Percentiles rank a stretch among this genome's conserved stretches.
Evolutionary conservation across 2,329 filamentous ascomycete species (phyloP).

Genomic region (Lasiodiplodia sp.): DNA sequence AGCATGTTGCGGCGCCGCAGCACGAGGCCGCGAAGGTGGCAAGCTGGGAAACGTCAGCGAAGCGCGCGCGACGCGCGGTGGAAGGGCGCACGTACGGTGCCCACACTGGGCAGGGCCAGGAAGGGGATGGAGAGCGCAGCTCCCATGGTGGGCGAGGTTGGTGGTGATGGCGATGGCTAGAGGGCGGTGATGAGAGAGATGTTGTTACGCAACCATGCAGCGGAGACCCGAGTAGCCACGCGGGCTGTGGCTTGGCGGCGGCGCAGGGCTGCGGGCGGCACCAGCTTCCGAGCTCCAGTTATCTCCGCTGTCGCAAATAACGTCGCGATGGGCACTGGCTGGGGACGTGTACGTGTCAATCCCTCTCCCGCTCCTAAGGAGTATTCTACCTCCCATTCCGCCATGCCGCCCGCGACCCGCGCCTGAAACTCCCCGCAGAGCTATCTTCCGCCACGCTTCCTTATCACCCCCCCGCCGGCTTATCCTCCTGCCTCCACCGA

Average conservation of each 20-base stretch:
- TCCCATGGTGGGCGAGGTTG: constrained; percentile 69
- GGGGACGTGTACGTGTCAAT: constrained; percentile 23
- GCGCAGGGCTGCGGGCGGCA: constrained; percentile 22
- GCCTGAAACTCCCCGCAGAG: constrained; percentile 1
- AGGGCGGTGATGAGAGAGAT: not conserved
- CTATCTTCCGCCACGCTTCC: constrained; percentile 6
- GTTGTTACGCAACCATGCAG: constrained; percentile 27
- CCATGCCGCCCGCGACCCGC: not conserved
- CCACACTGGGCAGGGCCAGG: constrained; percentile 83
- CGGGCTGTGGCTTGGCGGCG: constrained; percentile 16
- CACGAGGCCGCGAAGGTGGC: constrained; percentile 85
- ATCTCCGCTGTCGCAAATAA: constrained; percentile 27
- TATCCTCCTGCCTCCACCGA: not conserved
- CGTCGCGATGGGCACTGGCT: constrained; percentile 23
- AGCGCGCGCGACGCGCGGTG: constrained; percentile 23
- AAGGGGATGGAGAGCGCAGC: constrained; percentile 89
- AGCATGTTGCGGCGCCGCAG: constrained; percentile 95
- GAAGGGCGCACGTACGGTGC: constrained; percentile 70
- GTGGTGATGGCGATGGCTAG: not conserved
- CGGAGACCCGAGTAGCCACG: constrained; percentile 14
- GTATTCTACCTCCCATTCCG: constrained; percentile 1
- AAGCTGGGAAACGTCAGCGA: constrained; percentile 60
- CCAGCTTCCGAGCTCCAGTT: constrained; percentile 21
- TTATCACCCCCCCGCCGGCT: constrained; percentile 14
- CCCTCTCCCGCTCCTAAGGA: constrained; percentile 24